Conservation (phyloP, 2,329 filamentous ascomycete species). For the Fusarium torreyae region DNA sequence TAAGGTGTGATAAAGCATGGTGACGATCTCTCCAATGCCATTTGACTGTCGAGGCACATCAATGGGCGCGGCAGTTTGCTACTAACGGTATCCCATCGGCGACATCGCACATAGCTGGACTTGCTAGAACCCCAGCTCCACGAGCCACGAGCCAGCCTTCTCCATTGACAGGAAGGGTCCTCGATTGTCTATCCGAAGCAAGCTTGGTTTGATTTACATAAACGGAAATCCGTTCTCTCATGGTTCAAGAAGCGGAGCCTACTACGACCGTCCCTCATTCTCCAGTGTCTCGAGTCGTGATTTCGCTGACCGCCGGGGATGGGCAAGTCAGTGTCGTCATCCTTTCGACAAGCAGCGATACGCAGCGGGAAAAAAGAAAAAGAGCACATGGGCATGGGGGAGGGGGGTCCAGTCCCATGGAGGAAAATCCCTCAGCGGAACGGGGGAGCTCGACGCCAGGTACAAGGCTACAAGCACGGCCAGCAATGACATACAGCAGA, state of each 20-base stretch:
- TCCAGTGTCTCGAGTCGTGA: conserved; percentile 47
- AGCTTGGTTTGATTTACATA: conserved; percentile 29
- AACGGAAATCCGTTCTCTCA: conserved; percentile 26
- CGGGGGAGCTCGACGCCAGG: conserved; percentile 39
- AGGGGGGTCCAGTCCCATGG: conserved; percentile 36
- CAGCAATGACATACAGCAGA: conserved; percentile 48
- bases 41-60: conserved; percentile 14
- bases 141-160: conserved; percentile 22
- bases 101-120: too few species aligned
- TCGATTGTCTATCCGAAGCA: conserved; percentile 17
- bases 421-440: conserved; percentile 51
- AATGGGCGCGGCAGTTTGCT: conserved; percentile 19
- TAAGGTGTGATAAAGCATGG: conserved; percentile 17
- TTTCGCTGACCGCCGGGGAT: conserved; percentile 50
- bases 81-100: conserved; percentile 7
- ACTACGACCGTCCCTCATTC: conserved; percentile 25
- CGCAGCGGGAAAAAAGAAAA: conserved; percentile 30
- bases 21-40: conserved; percentile 28
- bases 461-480: conserved; percentile 42
- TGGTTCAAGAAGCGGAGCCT: conserved; percentile 24
- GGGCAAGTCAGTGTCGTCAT: conserved; percentile 50
- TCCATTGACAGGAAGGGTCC: conserved; percentile 14
- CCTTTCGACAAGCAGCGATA: conserved; percentile 39
- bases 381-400: conserved; percentile 41
- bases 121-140: conserved; percentile 9